phyloP scores from a whole-genome alignment of 495 filamentous ascomycete genomes.

The Aspergillus coremiiformis region DNA sequence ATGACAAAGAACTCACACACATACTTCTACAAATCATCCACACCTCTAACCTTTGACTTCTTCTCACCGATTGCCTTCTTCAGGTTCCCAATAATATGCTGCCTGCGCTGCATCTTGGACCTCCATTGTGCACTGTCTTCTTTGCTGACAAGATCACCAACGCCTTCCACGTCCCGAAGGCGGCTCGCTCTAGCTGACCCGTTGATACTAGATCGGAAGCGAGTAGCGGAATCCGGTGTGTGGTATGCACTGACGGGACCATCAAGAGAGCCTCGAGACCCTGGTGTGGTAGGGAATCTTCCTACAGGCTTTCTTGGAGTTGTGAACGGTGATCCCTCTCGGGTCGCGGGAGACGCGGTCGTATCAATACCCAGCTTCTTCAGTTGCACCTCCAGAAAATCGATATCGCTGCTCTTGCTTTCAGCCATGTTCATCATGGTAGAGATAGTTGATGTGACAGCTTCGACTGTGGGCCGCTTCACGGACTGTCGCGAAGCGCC shows the following conservation, averaged over 20 bases:
- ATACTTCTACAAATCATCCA: constrained; percentile 30
- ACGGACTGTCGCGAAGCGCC: constrained; percentile 21
- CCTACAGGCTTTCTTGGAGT: constrained; percentile 45
- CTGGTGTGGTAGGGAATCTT: constrained; percentile 34
- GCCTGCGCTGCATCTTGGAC: constrained; percentile 47
- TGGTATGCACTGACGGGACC: constrained; percentile 40
- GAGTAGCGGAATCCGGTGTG: constrained; percentile 47
- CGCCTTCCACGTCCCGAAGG: constrained; percentile 34
- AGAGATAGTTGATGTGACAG: constrained; percentile 78
- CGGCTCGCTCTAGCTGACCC: constrained; percentile 39
- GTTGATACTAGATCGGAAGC: constrained; percentile 40
- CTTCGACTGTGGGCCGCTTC: constrained; percentile 77
- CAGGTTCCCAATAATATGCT: constrained; percentile 42
- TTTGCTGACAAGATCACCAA: constrained; percentile 32
- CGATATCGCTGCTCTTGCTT: constrained; percentile 77
- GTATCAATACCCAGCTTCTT: constrained; percentile 55
- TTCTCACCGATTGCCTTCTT: constrained; percentile 36
- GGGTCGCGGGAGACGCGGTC: constrained; percentile 38
- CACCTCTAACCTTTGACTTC: constrained; percentile 27
- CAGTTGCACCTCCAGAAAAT: constrained; percentile 81
- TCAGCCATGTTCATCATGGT: constrained; percentile 92
- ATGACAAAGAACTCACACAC: background rate
- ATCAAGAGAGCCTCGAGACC: constrained; percentile 34
- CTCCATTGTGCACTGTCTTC: constrained; percentile 54
- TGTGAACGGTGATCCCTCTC: constrained; percentile 53